These are phyloP conservation scores for Bacterosira constricta DNA, from an alignment of 108 stramenopile species.

Conservation along the genomic window DNA sequence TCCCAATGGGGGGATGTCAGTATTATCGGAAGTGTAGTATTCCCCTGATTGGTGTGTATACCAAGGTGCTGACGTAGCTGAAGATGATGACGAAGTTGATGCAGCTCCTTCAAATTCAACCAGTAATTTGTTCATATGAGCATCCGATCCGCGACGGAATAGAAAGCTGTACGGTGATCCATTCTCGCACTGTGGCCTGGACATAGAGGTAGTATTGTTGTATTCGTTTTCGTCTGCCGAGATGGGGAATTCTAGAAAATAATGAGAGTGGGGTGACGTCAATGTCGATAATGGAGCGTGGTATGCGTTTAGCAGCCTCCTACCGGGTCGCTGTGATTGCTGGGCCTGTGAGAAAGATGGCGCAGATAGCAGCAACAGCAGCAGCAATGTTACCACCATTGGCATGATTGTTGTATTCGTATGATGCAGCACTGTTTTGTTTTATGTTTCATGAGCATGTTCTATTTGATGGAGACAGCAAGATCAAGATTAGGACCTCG, in stretches of 20 bases:
- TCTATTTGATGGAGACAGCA: too few species aligned
- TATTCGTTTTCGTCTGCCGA: too few species aligned
- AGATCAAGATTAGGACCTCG: too few species aligned
- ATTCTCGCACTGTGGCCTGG: neutral
- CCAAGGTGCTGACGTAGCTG: neutral
- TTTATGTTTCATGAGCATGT: too few species aligned
- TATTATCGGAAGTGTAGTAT: neutral
- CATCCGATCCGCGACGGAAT: conserved; percentile 3
- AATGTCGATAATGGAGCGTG: neutral
- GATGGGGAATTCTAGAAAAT: conserved; percentile 14
- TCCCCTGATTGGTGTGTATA: neutral
- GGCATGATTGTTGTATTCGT: too few species aligned
- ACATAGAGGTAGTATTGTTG: neutral
- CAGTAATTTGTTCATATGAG: neutral
- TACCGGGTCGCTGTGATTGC: too few species aligned
- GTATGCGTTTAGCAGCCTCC: neutral
- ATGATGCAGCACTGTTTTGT: too few species aligned
- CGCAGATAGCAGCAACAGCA: too few species aligned
- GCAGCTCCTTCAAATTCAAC: conserved; percentile 10
- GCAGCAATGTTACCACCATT: too few species aligned
- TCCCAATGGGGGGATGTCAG: neutral
- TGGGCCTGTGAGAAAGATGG: too few species aligned
- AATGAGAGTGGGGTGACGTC: neutral
- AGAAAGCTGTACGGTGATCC: conserved; percentile 8
- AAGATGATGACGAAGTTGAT: too few species aligned